Base-by-base conservation (phyloP, 1,284 basidiomycete genomes). In the Puccinia novopanici region DNA sequence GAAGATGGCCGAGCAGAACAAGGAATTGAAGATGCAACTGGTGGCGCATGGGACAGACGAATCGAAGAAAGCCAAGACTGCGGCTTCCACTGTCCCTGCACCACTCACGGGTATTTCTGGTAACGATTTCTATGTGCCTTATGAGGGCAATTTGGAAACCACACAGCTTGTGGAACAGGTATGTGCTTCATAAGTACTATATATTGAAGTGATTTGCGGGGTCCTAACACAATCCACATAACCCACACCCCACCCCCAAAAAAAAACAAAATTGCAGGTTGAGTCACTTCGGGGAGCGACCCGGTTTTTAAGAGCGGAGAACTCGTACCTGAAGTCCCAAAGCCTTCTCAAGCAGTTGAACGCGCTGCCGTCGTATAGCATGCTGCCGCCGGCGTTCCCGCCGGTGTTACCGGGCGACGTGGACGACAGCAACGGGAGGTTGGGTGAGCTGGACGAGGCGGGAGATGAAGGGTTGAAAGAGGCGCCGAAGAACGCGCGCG, bases 261-360 rank as follows among this genome's bases (percentile, higher is more conserved):
- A n/a, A n/a, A n/a, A n/a, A n/a, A n/a, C n/a, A n/a, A n/a, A 57
- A 55, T 82, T 83, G 30, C 85, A 96, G 91, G 90, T 98, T 83
- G 93, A 96, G 75, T 92, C 92, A n/a, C 89, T 98, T 24, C 91
- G 93, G 61, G 91, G 91, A 2, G 94, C 94, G 0, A 90, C 99
- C 37, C 90, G 92, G 40, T 96, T 92, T 89, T 88, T 99, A 40
- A 91, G 95, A 24, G 90, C 89, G 52, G 96, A 99, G 86, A 99
- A 99, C 86, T 90, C 92, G 0, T 92, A 92, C 85, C 90, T 99
- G 85, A 95, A 93, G 85, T 92, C 93, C 1, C 91, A 93, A 84
- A 93, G 94, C 84, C 88, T 98, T 0, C 89, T 95, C 82, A 89
- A 89, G 79, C 92, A 94, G 83, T 90, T 98, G 80, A 89, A 92